Conservation (phyloP, 495 filamentous ascomycete genomes). For the Pseudomonodictys pantanalensis region DNA sequence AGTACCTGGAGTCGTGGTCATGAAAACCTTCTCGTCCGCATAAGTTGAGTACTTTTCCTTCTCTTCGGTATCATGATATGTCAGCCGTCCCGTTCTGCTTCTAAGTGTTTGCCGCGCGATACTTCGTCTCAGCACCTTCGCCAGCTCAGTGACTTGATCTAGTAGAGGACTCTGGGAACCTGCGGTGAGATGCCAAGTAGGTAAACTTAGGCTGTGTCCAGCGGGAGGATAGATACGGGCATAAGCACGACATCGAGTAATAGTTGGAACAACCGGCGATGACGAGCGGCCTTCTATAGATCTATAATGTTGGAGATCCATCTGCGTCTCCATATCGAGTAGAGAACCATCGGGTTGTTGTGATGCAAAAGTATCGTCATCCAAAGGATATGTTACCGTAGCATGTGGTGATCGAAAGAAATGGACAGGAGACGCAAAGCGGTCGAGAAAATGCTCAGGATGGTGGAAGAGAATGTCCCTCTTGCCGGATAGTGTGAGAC, state of each 20-base stretch:
- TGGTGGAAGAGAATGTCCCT: conserved; percentile 47
- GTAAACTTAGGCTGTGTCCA: conserved; percentile 14
- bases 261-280: background rate
- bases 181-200: conserved; percentile 22
- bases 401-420: conserved; percentile 49
- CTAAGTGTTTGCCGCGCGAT: conserved; percentile 21
- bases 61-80: conserved; percentile 12
- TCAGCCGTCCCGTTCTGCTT: background rate
- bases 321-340: conserved; percentile 9
- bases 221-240: conserved; percentile 28
- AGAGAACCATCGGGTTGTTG: background rate
- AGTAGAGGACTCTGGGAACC: conserved; percentile 26
- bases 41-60: conserved; percentile 14
- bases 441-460: conserved; percentile 53
- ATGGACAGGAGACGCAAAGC: conserved; percentile 58
- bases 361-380: conserved; percentile 17
- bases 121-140: conserved; percentile 11
- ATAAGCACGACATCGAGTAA: conserved; percentile 26
- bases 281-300: background rate
- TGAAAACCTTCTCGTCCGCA: conserved; percentile 12
- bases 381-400: conserved; percentile 12
- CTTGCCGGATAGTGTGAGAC: conserved; percentile 41
- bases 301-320: conserved; percentile 20
- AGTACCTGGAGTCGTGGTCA: conserved; percentile 1
- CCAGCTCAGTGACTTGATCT: conserved; percentile 27